These are phyloP conservation scores for Pythium pyrilobum DNA, from an alignment of 352 stramenopile species.

Conservation along the genomic window DNA sequence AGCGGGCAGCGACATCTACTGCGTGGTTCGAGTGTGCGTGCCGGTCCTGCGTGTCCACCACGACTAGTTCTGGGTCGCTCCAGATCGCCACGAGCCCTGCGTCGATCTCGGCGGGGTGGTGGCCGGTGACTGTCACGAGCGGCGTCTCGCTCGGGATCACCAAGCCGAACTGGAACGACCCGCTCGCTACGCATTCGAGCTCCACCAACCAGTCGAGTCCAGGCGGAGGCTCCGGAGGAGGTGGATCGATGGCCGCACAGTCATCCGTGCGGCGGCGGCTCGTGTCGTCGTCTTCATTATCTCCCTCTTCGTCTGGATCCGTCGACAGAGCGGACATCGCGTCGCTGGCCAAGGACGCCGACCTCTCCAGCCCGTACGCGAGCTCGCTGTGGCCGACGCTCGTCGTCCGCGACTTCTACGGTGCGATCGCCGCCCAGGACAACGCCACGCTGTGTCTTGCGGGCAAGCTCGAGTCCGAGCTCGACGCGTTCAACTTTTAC, in stretches of 20 bases:
- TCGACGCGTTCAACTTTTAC: conserved; percentile 40
- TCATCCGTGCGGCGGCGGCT: neutral
- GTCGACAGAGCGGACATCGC: neutral
- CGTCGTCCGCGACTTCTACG: conserved; percentile 57
- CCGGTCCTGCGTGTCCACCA: conserved; percentile 18
- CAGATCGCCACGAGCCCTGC: conserved; percentile 36
- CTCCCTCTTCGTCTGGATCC: conserved; percentile 2
- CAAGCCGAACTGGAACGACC: conserved; percentile 13
- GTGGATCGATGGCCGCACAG: too few species aligned
- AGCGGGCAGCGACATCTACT: conserved; percentile 50
- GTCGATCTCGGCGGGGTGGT: conserved; percentile 41
- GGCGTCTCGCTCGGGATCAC: conserved; percentile 39
- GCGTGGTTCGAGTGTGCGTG: conserved; percentile 47
- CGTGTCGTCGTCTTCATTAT: conserved; percentile 1
- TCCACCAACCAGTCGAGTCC: too few species aligned
- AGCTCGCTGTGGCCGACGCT: conserved; percentile 50
- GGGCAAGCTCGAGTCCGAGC: conserved; percentile 15
- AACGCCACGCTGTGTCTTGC: conserved; percentile 32
- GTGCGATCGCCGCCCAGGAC: conserved; percentile 40
- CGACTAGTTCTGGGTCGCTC: neutral
- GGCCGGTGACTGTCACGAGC: conserved; percentile 52
- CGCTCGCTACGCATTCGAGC: neutral
- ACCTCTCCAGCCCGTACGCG: conserved; percentile 11
- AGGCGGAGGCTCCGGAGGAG: too few species aligned
- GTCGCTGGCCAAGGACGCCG: neutral